Conservation (phyloP, 2,329 filamentous ascomycete genomes). For the Dendrostoma leiphaemia region DNA sequence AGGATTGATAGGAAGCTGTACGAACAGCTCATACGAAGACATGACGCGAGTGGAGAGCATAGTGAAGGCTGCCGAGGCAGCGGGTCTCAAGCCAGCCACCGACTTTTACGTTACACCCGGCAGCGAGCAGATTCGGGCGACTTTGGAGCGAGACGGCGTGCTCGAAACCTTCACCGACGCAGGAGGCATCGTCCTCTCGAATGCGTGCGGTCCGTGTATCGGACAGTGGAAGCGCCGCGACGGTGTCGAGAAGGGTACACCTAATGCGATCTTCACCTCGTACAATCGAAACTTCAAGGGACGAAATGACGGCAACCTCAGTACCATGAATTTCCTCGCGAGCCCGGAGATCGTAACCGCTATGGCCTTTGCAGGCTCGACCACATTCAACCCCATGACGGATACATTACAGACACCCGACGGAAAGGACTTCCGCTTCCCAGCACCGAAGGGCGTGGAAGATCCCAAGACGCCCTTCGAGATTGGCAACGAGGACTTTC, state of each 20-base stretch:
- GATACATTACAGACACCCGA: slow-evolving; percentile 78
- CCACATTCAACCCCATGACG: slow-evolving; percentile 94
- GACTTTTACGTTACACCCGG: slow-evolving; percentile 97
- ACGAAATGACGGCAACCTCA: slow-evolving; percentile 93
- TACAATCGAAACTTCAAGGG: slow-evolving; percentile 99
- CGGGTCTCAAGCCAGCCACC: slow-evolving; percentile 84
- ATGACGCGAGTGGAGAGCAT: slow-evolving; percentile 95
- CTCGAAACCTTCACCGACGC: slow-evolving; percentile 82
- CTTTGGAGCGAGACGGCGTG: slow-evolving; percentile 84
- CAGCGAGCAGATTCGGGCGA: slow-evolving; percentile 94
- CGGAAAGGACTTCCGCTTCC: slow-evolving; percentile 82
- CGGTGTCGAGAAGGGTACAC: slow-evolving; percentile 76
- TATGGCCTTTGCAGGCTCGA: slow-evolving; percentile 88
- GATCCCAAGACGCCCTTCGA: slow-evolving; percentile 68
- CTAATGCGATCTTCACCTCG: slow-evolving; percentile 92
- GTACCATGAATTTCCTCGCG: slow-evolving; percentile 98
- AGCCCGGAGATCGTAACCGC: slow-evolving; percentile 96
- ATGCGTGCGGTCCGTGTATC: slow-evolving; percentile 92
- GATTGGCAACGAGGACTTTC: slow-evolving; percentile 70
- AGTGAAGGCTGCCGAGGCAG: slow-evolving; percentile 84
- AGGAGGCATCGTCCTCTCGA: slow-evolving; percentile 86
- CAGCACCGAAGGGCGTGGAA: slow-evolving; percentile 70
- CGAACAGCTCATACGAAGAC: slow-evolving; percentile 97
- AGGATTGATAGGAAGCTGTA: slow-evolving; percentile 95
- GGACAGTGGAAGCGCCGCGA: slow-evolving; percentile 95